Percentiles rank a stretch among this genome's conserved stretches.
Conservation (phyloP, 2,329 filamentous ascomycete species). For the Trichoderma cornu-damae region DNA sequence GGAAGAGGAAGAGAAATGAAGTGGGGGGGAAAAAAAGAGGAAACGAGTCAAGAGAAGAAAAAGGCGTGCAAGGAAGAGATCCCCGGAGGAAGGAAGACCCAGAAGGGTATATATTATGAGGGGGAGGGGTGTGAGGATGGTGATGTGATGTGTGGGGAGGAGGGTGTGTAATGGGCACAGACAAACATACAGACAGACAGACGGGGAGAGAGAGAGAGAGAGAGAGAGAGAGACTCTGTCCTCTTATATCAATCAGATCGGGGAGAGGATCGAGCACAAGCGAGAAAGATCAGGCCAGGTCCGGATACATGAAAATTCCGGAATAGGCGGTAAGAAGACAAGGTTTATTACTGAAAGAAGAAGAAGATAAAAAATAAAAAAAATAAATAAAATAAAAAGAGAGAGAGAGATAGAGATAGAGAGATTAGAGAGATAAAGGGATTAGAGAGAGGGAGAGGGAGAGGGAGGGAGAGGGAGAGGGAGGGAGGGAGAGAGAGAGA, state of each 20-base stretch:
- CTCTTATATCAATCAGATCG: slow-evolving; percentile 25
- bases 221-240: neutral
- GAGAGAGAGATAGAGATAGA: too few species aligned
- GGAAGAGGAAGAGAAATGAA: neutral
- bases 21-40: neutral
- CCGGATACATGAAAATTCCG: neutral
- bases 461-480: neutral
- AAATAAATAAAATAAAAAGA: too few species aligned
- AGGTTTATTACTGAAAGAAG: neutral
- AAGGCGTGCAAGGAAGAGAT: neutral
- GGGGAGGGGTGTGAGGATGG: neutral
- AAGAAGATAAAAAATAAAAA: neutral
- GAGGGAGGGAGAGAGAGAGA: too few species aligned
- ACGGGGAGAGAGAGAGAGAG: too few species aligned
- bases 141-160: slow-evolving; percentile 13
- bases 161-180: slow-evolving; percentile 17
- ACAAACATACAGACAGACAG: too few species aligned
- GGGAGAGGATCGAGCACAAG: neutral
- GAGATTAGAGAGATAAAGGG: too few species aligned
- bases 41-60: neutral
- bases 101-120: neutral
- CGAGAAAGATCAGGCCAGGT: slow-evolving; percentile 1
- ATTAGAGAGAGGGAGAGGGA: too few species aligned
- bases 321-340: neutral
- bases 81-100: neutral